Base-by-base conservation (phyloP, 768 basidiomycete genomes). In the Suillus occidentalis region DNA sequence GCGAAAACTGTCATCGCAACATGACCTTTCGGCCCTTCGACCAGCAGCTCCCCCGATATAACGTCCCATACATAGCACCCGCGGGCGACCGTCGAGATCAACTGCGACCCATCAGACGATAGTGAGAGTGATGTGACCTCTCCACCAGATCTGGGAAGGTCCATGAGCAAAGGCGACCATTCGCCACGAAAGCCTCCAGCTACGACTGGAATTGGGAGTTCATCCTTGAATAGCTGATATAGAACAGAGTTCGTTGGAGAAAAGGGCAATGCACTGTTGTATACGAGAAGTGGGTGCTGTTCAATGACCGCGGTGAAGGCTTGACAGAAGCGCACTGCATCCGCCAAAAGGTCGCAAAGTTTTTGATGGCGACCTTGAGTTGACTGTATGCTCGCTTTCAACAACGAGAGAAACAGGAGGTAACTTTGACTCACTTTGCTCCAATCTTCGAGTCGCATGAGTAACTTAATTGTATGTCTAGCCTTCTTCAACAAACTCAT, bases 211-310 rank as follows among this genome's bases (percentile, higher is more conserved):
- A 70, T 4, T 10, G 67, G 62, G 16, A 67, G 59, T 25, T 75
- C 73, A 1, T 70, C 65, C 49, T 75, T 72, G 68, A 76, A 76
- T 18, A 65, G 66, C 42, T 68, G 69, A 53, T 72, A 76, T 40
- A 77, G 52, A 9, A 63, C 53, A 10, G 72, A 67, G 13, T 67
- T 53, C n/a, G 66, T 76, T 4, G 75, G 75, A 45, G 75, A 68
- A 60, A 76, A 76, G 4, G 75, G 76, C 25, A 76, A 72, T 20
- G 75, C 75, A 20, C 72, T 69, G 28, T 69, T 68, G 66, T 76
- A 76, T 39, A 76, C 76, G 25, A 76, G 66, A 28, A 76, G 74
- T 5, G 75, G 75, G 52, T 76, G 75, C 25, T 76, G 74, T 64
- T 76, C 75, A 55, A 77, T 77, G 9, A 67, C 72, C 4, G 70